Base-by-base conservation (phyloP, 768 basidiomycete species). In the Lactarius psammicola region DNA sequence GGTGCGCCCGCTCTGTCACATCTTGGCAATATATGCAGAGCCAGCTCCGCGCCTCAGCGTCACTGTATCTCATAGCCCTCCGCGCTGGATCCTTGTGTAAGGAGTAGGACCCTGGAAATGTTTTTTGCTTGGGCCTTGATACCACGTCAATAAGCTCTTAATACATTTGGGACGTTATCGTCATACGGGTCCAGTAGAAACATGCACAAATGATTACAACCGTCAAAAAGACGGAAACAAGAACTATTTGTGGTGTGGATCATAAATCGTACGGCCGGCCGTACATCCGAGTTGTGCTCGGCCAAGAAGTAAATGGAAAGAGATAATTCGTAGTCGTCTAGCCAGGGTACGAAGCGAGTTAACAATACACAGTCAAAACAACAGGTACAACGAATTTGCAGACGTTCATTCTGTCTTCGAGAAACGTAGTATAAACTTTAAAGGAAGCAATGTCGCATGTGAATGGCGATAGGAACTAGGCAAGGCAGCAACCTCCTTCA, bases 371-470 rank as follows among this genome's bases (percentile, higher is more conserved):
- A 40, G 40, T 31, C 17, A 26, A 51, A 62, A 33, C 8, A 55
- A 63, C 54, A 42, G 56, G 62, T 67, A 67, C 57, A 63, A 34
- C 56, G 51, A 54, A 67, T 46, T 40, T 59, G 57, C 44, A 56
- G 33, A 31, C 55, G 26, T 38, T 55, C 23, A 62, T 66, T 33
- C 65, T 7, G 28, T 53, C 46, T 54, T 42, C 36, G 58, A 44
- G 54, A 55, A 17, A 30, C 31, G 36, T 49, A 30, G 46, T 62
- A 57, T 57, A 4, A 57, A 46, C 3, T 33, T n/a, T 36, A 38
- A 62, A 44, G 36, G 38, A 46, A 66, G 33, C 4, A 34, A 59
- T 30, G 53, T 58, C 46, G 38, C 55, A 58, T 30, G 23, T 56
- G 57, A 44, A 34, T 30, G 30, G 23, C 10, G 26, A 31, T 56